Conservation (phyloP, 495 filamentous ascomycete species). For the Penicillium egyptiacum region DNA sequence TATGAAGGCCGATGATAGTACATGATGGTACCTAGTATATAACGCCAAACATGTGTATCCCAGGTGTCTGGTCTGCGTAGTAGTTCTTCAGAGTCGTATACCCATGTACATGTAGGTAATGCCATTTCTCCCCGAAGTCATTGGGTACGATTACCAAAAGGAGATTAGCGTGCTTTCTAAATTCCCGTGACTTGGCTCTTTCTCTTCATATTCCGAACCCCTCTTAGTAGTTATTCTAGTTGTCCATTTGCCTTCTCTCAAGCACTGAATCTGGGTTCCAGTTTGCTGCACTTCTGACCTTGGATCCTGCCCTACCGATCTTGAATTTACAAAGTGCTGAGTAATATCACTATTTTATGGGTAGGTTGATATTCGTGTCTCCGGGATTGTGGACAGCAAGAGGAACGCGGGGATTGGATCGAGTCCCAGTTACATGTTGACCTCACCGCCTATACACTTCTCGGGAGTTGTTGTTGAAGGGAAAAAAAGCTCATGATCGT, state of each 20-base stretch:
- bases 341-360: slow-evolving; percentile 27
- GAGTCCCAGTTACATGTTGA: slow-evolving; percentile 1
- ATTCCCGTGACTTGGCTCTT: slow-evolving; percentile 35
- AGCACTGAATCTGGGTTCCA: neutral
- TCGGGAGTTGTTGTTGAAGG: neutral
- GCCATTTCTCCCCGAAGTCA: slow-evolving; percentile 5
- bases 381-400: slow-evolving; percentile 23
- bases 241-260: neutral
- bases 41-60: neutral
- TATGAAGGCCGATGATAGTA: neutral
- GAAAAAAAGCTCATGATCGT: slow-evolving; percentile 1
- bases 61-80: neutral
- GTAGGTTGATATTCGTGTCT: slow-evolving; percentile 26
- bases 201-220: slow-evolving; percentile 32
- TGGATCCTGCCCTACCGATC: slow-evolving; percentile 4
- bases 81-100: neutral
- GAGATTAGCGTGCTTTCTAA: slow-evolving; percentile 25
- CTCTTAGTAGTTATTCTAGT: slow-evolving; percentile 18
- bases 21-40: neutral
- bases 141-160: slow-evolving; percentile 25
- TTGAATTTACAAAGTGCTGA: slow-evolving; percentile 11
- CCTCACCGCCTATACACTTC: neutral
- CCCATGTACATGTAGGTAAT: neutral
- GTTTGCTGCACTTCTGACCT: neutral
- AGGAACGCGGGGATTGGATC: slow-evolving; percentile 12